A percentile compares a stretch with the other conserved stretches of the same genome.
Conservation (phyloP, 495 filamentous ascomycete species). For the Penicillium verhagenii region DNA sequence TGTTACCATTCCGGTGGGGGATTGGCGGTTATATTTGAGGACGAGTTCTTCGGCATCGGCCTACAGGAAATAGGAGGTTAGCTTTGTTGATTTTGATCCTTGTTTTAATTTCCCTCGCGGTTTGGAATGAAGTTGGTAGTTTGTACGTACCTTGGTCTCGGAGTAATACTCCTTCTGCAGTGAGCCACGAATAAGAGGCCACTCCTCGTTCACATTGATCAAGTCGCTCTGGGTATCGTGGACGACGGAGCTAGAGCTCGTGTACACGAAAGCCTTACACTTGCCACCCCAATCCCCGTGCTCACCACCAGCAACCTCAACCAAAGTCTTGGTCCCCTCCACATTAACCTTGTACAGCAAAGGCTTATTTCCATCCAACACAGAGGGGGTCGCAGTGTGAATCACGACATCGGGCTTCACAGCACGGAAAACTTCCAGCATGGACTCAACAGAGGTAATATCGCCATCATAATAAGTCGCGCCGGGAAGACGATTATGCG, state of each 20-base stretch:
- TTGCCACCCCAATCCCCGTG: constrained; percentile 54
- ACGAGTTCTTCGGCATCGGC: constrained; percentile 85
- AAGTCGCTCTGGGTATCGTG: constrained; percentile 79
- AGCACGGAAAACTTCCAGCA: constrained; percentile 64
- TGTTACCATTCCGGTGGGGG: constrained; percentile 65
- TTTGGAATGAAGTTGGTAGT: not conserved
- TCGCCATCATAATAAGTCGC: constrained; percentile 82
- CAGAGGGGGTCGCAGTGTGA: constrained; percentile 83
- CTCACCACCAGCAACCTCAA: constrained; percentile 71
- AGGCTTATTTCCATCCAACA: constrained; percentile 47
- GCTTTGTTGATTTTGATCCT: no score
- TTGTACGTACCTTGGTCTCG: constrained; percentile 69
- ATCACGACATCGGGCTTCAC: constrained; percentile 86
- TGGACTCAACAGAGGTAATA: constrained; percentile 69
- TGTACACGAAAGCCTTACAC: constrained; percentile 93
- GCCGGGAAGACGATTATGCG: constrained; percentile 68
- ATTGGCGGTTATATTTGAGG: constrained; percentile 76
- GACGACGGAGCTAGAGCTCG: constrained; percentile 84
- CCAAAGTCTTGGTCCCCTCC: constrained; percentile 74
- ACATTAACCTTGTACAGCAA: constrained; percentile 79
- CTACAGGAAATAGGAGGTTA: constrained; percentile 37
- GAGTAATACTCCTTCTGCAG: constrained; percentile 87
- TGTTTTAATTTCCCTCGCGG: no score
- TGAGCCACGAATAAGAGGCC: constrained; percentile 70
- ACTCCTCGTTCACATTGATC: constrained; percentile 86